Evolutionary conservation across 1,284 basidiomycete genomes (phyloP).

Genomic region (Polyporus tsugae): DNA sequence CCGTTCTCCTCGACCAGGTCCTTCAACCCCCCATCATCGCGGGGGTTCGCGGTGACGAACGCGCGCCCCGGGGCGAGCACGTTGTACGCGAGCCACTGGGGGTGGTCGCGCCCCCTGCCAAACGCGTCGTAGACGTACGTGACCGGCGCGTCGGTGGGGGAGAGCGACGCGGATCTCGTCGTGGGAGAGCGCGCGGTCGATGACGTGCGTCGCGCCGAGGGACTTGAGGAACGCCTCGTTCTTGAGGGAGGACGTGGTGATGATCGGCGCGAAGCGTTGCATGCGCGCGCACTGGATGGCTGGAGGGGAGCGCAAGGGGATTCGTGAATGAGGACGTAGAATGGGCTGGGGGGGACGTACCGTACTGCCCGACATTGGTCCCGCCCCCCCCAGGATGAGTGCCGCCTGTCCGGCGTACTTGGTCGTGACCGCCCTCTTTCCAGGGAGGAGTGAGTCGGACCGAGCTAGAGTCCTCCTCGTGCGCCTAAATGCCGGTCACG

Average conservation of each 20-base stretch:
- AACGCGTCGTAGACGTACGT: constrained; percentile 39
- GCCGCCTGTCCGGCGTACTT: constrained; percentile 45
- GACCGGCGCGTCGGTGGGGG: constrained; percentile 9
- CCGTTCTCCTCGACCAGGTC: constrained; percentile 6
- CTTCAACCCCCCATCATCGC: background rate
- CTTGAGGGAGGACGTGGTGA: constrained; percentile 54
- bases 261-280: constrained; percentile 56
- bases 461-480: constrained; percentile 16
- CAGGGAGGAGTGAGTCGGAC: constrained; percentile 36
- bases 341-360: constrained; percentile 27
- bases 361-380: constrained; percentile 46
- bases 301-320: background rate
- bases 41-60: constrained; percentile 16
- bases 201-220: constrained; percentile 36
- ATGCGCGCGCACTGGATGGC: constrained; percentile 54
- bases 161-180: background rate
- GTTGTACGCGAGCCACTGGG: constrained; percentile 34
- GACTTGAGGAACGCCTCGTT: constrained; percentile 51
- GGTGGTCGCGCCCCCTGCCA: constrained; percentile 21
- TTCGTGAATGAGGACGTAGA: background rate
- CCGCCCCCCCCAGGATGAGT: constrained; percentile 47
- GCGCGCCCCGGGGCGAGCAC: constrained; percentile 36
- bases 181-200: constrained; percentile 30
- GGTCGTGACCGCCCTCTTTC: constrained; percentile 31
- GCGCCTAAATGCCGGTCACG: constrained; percentile 39